phyloP scores from a whole-genome alignment of 768 basidiomycete species.

The Amanita brunnescens region DNA sequence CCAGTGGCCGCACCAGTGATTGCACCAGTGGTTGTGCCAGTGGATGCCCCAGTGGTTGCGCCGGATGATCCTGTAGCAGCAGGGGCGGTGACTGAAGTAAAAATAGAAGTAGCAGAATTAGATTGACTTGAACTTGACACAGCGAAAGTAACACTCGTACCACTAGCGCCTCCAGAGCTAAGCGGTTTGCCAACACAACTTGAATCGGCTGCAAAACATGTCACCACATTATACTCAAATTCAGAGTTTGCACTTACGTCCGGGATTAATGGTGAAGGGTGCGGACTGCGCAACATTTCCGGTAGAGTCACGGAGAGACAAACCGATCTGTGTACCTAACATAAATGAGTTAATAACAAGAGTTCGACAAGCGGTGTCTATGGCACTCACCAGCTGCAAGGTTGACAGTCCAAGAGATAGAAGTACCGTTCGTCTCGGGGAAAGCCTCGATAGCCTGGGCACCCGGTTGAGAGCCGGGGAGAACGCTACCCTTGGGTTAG shows the following conservation, averaged over 20 bases:
- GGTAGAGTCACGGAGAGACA: constrained; percentile 52
- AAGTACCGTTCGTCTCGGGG: constrained; percentile 26
- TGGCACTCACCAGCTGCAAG: constrained; percentile 31
- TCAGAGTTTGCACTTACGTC: constrained; percentile 34
- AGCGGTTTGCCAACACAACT: constrained; percentile 11
- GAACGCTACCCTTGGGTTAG: constrained; percentile 33
- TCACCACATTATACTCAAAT: constrained; percentile 2
- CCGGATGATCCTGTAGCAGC: constrained; percentile 5
- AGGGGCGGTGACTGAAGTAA: constrained; percentile 10
- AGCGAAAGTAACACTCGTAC: constrained; percentile 9
- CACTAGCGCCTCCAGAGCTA: constrained; percentile 10
- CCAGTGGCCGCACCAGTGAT: too few species aligned
- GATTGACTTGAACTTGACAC: constrained; percentile 1
- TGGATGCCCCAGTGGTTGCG: neutral
- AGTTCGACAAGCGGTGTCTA: neutral
- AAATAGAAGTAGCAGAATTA: constrained; percentile 9
- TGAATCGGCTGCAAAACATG: constrained; percentile 18
- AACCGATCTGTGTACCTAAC: constrained; percentile 43
- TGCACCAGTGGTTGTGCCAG: neutral
- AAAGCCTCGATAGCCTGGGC: constrained; percentile 40
- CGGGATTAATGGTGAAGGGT: constrained; percentile 36
- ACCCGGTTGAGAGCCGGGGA: constrained; percentile 37
- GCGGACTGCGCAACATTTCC: constrained; percentile 45
- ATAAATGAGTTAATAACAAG: neutral
- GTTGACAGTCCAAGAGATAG: constrained; percentile 50